Evolutionary conservation across 2,329 filamentous ascomycete species (phyloP), one percentile per base, ranked within the genome.

Genomic region (Ceratocystiopsis minuta): DNA sequence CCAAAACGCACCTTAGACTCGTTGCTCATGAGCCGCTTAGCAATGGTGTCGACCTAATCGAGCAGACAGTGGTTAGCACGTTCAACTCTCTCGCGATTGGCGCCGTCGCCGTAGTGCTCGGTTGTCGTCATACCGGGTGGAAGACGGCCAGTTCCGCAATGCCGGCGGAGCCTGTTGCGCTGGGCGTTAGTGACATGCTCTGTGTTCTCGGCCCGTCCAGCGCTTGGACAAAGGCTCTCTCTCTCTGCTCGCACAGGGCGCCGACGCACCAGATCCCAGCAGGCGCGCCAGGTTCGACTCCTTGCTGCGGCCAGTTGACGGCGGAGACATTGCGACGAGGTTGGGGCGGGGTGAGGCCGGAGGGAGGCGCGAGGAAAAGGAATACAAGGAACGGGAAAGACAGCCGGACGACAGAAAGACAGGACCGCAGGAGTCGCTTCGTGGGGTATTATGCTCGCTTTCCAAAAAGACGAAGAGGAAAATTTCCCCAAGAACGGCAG

Each of bases 1-100:
- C 24, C 7, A 10, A 28, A 28, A 28, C 24, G 7, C 24, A 82
- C 73, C 65, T 69, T 83, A 57, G 75, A 76, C 60, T 93, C 80
- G 64, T 98, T 95, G 75, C 86, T 95, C 90, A 98, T 98, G 63
- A 98, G 75, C 52, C 90, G 84, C 72, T 98, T 98, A 49, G 90
- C 88, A 55, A 92, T 95, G 40, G 90, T 98, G 65, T 98, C 90
- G 60, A 98, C 84, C 82, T 88, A 55, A 48, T 7, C 12, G 32
- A 37, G 37, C 24, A 10, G 24, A 6, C 37, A 43, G 54, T 44
- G 52, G 56, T 53, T 52, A 50, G 48, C 36, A 38, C n/a, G n/a
- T n/a, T n/a, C n/a, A n/a, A n/a, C n/a, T n/a, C n/a, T n/a, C n/a
- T 28, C 17, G 13, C 7, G 18, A 14, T 15, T 4, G 18, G 14